Evolutionary conservation across 306 rosid species (phyloP).

Genomic region (Styphnolobium japonicum): DNA sequence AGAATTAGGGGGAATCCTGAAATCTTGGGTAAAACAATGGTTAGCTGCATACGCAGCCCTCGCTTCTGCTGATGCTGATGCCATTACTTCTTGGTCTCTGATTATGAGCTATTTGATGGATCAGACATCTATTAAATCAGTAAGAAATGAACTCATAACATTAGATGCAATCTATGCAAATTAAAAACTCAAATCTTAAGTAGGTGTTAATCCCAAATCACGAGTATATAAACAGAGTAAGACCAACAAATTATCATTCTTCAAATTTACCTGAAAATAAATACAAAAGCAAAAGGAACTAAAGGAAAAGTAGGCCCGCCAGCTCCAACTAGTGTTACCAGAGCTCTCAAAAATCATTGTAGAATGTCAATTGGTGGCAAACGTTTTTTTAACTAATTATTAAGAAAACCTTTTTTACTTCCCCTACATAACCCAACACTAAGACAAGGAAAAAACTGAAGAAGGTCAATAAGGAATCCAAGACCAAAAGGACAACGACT

Average conservation of each 20-base stretch:
- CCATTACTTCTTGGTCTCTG: conserved; percentile 10
- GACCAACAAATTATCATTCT: background rate
- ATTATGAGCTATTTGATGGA: background rate
- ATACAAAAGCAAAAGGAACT: background rate
- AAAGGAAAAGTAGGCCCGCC: conserved; percentile 2
- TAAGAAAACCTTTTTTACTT: background rate
- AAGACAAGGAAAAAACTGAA: background rate
- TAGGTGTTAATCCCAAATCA: background rate
- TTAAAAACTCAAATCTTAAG: conserved; percentile 7
- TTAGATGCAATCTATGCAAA: background rate
- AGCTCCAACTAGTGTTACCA: background rate
- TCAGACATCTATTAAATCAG: conserved; percentile 17
- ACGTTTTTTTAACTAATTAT: background rate
- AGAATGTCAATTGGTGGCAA: background rate
- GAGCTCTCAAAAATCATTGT: background rate
- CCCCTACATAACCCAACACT: background rate
- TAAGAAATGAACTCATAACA: conserved; percentile 8
- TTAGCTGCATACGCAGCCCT: conserved; percentile 26
- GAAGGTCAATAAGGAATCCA: background rate
- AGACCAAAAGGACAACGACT: background rate
- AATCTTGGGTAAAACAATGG: conserved; percentile 31
- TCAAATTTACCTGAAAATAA: background rate
- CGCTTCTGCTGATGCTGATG: conserved; percentile 31
- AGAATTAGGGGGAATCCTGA: conserved; percentile 19
- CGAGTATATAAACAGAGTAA: background rate